These are phyloP conservation scores for Chernovozyma aurita DNA, from an alignment of 1,139 yeast genomes.

Conservation along the genomic window DNA sequence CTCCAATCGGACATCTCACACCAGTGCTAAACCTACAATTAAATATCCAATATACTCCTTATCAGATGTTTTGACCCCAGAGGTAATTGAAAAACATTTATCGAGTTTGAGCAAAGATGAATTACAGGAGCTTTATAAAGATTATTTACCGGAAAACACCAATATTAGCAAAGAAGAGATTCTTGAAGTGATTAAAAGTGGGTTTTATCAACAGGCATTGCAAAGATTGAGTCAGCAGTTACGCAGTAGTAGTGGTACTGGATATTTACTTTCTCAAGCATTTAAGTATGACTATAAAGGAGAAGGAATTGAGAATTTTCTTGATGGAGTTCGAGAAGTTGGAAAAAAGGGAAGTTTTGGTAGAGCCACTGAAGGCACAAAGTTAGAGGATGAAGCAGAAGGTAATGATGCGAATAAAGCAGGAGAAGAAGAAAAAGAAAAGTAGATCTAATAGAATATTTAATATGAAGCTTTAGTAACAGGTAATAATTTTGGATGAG, in stretches of 20 bases:
- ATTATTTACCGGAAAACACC: slow-evolving; percentile 41
- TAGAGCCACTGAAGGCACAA: no score
- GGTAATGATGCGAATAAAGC: neutral
- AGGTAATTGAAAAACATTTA: slow-evolving; percentile 37
- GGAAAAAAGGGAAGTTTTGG: no score
- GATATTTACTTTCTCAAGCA: slow-evolving; percentile 48
- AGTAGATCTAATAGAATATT: no score
- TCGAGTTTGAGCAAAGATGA: slow-evolving; percentile 31
- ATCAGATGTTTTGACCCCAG: slow-evolving; percentile 38
- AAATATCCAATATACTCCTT: slow-evolving; percentile 23
- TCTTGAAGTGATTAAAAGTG: slow-evolving; percentile 44
- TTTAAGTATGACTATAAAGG: slow-evolving; percentile 51
- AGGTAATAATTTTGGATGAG: no score
- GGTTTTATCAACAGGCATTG: slow-evolving; percentile 49
- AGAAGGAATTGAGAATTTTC: slow-evolving; percentile 55
- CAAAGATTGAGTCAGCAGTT: slow-evolving; percentile 43
- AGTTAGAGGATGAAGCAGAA: slow-evolving; percentile 14
- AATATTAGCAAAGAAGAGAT: slow-evolving; percentile 32
- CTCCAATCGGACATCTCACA: no score
- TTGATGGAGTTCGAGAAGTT: slow-evolving; percentile 42
- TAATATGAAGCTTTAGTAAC: no score
- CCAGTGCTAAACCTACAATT: no score
- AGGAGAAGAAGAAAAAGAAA: neutral
- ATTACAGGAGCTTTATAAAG: slow-evolving; percentile 31
- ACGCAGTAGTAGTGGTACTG: slow-evolving; percentile 40